A percentile compares a stretch with the other conserved stretches of the same genome.
phyloP scores from a whole-genome alignment of 306 rosid species.

The Lithocarpus polystachyus region DNA sequence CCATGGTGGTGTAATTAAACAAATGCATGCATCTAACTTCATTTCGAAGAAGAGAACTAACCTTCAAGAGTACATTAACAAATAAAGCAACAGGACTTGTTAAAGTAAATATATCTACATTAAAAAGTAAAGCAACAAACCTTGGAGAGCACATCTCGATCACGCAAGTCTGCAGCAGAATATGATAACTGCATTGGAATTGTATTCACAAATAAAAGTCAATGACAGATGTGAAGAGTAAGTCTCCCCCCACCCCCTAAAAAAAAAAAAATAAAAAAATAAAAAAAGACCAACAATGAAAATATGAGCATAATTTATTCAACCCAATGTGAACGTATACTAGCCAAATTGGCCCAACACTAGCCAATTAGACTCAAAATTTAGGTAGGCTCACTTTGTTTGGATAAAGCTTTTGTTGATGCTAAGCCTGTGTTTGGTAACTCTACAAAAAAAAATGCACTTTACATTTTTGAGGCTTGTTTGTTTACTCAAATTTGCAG shows the following conservation, averaged over 20 bases:
- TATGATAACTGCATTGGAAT: conserved; percentile 60
- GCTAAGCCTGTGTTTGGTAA: too few species aligned
- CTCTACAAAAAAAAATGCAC: too few species aligned
- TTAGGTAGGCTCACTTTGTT: neutral
- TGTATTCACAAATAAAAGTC: neutral
- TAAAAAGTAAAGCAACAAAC: conserved; percentile 48
- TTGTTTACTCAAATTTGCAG: too few species aligned
- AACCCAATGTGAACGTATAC: neutral
- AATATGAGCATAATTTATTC: neutral
- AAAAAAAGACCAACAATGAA: neutral
- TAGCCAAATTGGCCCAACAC: too few species aligned
- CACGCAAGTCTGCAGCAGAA: conserved; percentile 74
- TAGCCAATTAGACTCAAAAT: neutral
- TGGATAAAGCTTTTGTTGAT: too few species aligned
- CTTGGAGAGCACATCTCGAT: conserved; percentile 89
- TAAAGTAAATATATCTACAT: neutral
- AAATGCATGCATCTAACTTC: neutral
- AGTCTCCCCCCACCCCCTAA: neutral
- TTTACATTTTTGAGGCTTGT: too few species aligned
- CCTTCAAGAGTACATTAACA: neutral
- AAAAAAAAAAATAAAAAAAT: neutral
- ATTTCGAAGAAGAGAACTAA: neutral
- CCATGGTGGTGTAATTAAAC: neutral
- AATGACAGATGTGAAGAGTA: neutral
- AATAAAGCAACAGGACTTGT: neutral